Conservation (phyloP, 331 rosid genomes). For the Erythrophleum ivorense region DNA sequence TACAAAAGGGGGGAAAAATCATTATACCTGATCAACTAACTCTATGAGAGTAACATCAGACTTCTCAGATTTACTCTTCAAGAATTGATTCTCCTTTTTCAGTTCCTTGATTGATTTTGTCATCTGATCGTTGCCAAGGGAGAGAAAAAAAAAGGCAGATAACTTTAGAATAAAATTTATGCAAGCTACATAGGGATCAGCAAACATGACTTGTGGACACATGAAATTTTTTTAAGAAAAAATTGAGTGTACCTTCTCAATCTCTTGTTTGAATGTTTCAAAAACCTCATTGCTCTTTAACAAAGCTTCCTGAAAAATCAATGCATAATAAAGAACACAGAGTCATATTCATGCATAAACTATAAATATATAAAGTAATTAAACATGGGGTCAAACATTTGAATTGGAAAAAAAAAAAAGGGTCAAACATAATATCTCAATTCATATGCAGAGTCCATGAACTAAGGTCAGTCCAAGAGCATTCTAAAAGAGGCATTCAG, state of each 20-base stretch:
- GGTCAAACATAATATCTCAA: background rate
- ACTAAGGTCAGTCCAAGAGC: conserved; percentile 10
- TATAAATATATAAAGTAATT: conserved; percentile 5
- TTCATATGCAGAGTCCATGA: conserved; percentile 5
- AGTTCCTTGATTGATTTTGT: conserved; percentile 93
- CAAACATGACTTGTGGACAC: conserved; percentile 27
- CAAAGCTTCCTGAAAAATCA: conserved; percentile 78
- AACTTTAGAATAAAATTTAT: conserved; percentile 33
- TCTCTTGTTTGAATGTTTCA: conserved; percentile 90
- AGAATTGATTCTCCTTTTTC: conserved; percentile 86
- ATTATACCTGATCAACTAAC: conserved; percentile 83
- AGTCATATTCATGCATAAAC: conserved; percentile 15
- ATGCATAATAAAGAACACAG: conserved; percentile 32
- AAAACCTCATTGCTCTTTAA: conserved; percentile 89
- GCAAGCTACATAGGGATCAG: conserved; percentile 12
- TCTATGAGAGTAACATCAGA: conserved; percentile 85
- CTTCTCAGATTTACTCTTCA: conserved; percentile 90
- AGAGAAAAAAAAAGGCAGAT: conserved; percentile 7
- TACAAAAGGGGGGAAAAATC: background rate
- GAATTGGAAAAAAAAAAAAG: background rate
- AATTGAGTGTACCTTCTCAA: conserved; percentile 70
- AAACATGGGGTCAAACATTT: background rate
- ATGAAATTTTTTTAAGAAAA: conserved; percentile 25
- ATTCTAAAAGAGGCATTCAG: background rate
- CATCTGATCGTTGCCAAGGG: conserved; percentile 61